Conservation (phyloP, 805 yeast species). For the Komagataella kurtzmanii region DNA sequence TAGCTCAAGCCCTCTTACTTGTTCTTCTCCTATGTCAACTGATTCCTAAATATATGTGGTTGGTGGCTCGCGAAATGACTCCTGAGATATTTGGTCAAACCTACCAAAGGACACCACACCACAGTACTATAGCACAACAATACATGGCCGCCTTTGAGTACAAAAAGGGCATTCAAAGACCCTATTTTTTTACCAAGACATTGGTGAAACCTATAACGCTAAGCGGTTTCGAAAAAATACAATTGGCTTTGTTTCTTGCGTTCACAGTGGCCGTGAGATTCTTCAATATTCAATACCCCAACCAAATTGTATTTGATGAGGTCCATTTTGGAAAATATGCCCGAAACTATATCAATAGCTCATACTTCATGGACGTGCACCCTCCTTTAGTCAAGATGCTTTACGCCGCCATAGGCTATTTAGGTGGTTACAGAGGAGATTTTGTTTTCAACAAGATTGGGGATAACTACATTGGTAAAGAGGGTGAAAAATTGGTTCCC, state of each 20-base stretch:
- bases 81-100: not conserved
- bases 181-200: not conserved
- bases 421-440: slow-evolving; percentile 39
- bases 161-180: not conserved
- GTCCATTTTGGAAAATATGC: slow-evolving; percentile 26
- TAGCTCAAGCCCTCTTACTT: too few relatives aligned
- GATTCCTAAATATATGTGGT: too few relatives aligned
- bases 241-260: slow-evolving; percentile 11
- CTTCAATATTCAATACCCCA: slow-evolving; percentile 21
- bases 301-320: slow-evolving; percentile 35
- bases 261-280: slow-evolving; percentile 17
- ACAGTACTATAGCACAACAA: not conserved
- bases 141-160: not conserved
- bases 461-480: slow-evolving; percentile 20
- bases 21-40: not conserved
- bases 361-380: slow-evolving; percentile 56
- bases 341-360: slow-evolving; percentile 35
- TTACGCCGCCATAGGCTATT: slow-evolving; percentile 36
- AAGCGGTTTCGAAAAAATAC: slow-evolving; percentile 10
- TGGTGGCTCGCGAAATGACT: not conserved
- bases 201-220: slow-evolving; percentile 7
- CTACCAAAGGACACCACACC: not conserved
- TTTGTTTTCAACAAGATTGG: slow-evolving; percentile 31
- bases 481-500: slow-evolving; percentile 13
- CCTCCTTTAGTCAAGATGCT: slow-evolving; percentile 60